Percentiles rank a stretch among this genome's conserved stretches.
Evolutionary conservation across 768 basidiomycete genomes (phyloP).

Genomic region (Grammothele lineata): DNA sequence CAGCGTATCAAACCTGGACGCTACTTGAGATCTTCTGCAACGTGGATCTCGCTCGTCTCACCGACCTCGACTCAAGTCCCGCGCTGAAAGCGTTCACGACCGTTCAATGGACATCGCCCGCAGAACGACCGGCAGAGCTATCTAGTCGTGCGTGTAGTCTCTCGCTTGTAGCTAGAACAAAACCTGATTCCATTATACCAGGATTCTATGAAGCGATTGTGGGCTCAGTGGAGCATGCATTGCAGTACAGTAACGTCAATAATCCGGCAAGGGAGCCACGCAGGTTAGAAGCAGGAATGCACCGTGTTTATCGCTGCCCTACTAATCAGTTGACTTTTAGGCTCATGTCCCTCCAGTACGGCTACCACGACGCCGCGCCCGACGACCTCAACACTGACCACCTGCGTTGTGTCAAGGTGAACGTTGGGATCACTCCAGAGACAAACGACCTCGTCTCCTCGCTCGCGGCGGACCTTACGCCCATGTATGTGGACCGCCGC

Average conservation of each 20-base stretch:
- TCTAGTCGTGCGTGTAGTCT: constrained; percentile 37
- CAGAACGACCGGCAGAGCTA: constrained; percentile 37
- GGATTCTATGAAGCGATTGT: constrained; percentile 48
- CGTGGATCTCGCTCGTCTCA: constrained; percentile 61
- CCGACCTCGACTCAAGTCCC: constrained; percentile 50
- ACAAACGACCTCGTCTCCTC: constrained; percentile 57
- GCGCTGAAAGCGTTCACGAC: constrained; percentile 45
- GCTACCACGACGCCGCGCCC: constrained; percentile 36
- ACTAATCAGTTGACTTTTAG: constrained; percentile 29
- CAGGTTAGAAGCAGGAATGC: constrained; percentile 29
- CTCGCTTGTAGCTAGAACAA: too few species aligned
- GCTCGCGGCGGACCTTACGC: constrained; percentile 39
- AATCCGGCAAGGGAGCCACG: constrained; percentile 13
- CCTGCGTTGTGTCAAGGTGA: constrained; percentile 50
- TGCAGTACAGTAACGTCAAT: constrained; percentile 9
- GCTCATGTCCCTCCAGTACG: constrained; percentile 56
- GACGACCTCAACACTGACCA: constrained; percentile 24
- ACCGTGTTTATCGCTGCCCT: constrained; percentile 10
- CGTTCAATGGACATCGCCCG: constrained; percentile 32
- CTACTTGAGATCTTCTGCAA: constrained; percentile 65
- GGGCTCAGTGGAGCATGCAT: constrained; percentile 38
- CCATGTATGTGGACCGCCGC: constrained; percentile 26
- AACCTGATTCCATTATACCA: too few species aligned
- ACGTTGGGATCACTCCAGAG: constrained; percentile 37
- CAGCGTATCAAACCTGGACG: constrained; percentile 50